Evolutionary conservation across 768 basidiomycete genomes (phyloP), one percentile per base, ranked within the genome.

Genomic region (Sutorius australiensis): DNA sequence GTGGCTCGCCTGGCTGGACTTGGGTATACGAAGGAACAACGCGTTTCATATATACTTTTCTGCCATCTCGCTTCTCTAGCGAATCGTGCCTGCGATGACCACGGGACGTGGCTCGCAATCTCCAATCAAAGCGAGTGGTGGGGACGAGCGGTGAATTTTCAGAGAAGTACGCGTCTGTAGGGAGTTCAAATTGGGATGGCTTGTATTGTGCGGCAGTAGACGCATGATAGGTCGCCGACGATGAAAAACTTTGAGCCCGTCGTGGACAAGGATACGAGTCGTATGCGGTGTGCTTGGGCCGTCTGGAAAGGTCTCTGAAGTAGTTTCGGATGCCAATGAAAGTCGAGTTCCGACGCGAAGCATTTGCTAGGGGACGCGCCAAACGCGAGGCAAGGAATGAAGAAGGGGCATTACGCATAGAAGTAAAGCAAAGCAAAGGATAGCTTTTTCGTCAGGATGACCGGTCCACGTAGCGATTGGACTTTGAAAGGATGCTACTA

Each of bases 51-150:
- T 68, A 69, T 48, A 57, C 56, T 53, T 48, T 64, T 43, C 51
- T 38, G 44, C 52, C 57, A 21, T 46, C 54, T 48, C 34, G 51
- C 13, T 54, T 60, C 30, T 24, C 45, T 30, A 16, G 54, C 48
- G 50, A 19, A 51, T 45, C 40, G 60, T 62, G 51, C 47, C 51
- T 52, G 56, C 32, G 50, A 5, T 45, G 52, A 38, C 14, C n/a
- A 9, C 81, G 73, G 13, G 84, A 85, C 11, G 72, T 54, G 8
- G 84, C 78, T 17, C 82, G 74, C 36, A 73, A 60, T 38, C 83
- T 74, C 86, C 87, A 88, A 60, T 87, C 80, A 64, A 82, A 85
- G 7, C 86, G 61, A 28, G 61, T 27, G 11, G 64, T 55, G 11
- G 69, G 63, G 1, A 47, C 27, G 16, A 67, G 62, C 24, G 67